Conservation (phyloP, 1,139 yeast species). For the Hansenula anomala region DNA sequence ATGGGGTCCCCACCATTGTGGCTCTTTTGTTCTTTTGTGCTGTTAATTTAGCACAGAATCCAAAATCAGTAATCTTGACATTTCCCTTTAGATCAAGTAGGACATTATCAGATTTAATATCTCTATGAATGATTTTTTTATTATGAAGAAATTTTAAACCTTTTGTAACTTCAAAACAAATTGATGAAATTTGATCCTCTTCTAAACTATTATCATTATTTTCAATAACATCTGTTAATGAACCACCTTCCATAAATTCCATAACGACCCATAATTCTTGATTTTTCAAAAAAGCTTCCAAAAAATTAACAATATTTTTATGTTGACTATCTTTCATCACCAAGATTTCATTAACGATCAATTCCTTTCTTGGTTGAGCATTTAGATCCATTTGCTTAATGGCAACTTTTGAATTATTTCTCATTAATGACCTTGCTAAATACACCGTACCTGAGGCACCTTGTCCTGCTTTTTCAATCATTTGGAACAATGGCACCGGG, state of each 20-base stretch:
- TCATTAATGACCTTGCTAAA: conserved; percentile 65
- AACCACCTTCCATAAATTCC: conserved; percentile 95
- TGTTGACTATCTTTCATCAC: conserved; percentile 95
- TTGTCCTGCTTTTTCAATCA: conserved; percentile 96
- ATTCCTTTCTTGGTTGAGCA: conserved; percentile 90
- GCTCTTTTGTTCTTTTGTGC: conserved; percentile 92
- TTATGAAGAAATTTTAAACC: conserved; percentile 90
- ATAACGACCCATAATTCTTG: conserved; percentile 80
- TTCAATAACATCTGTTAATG: conserved; percentile 80
- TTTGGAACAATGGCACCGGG: conserved; percentile 81
- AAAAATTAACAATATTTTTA: conserved; percentile 86
- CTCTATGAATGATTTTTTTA: conserved; percentile 92
- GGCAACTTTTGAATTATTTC: conserved; percentile 60
- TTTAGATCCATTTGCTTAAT: conserved; percentile 94
- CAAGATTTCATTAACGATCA: conserved; percentile 87
- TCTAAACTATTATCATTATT: conserved; percentile 56
- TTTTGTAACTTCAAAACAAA: conserved; percentile 85
- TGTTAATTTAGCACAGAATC: conserved; percentile 94
- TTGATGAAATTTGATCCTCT: conserved; percentile 82
- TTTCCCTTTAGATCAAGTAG: conserved; percentile 80
- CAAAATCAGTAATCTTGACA: conserved; percentile 95
- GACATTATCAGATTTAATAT: conserved; percentile 93
- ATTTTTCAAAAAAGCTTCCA: conserved; percentile 79
- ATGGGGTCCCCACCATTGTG: conserved; percentile 98
- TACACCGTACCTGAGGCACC: conserved; percentile 98